Evolutionary conservation across 305 asterid species (phyloP).

Genomic region (Fraxinus paxiana): DNA sequence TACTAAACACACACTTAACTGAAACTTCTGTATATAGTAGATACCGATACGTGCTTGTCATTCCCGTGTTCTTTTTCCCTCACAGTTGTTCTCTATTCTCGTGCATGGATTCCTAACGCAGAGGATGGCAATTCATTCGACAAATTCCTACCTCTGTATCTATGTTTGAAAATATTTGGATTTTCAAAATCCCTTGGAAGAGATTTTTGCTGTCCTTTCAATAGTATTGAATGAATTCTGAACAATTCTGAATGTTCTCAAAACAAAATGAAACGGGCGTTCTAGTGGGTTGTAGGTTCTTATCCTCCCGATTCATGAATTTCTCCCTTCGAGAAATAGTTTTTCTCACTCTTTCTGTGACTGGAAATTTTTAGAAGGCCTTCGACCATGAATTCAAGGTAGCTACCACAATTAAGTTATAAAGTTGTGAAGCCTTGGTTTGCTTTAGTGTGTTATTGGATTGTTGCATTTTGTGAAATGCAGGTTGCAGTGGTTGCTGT

Average conservation of each 20-base stretch:
- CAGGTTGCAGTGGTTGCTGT: slow-evolving; percentile 18
- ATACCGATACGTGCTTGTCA: not conserved
- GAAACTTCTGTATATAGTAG: not conserved
- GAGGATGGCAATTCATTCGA: not conserved
- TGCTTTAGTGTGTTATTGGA: not conserved
- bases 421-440: not conserved
- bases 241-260: not conserved
- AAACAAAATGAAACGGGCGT: not conserved
- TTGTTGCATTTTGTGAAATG: not conserved
- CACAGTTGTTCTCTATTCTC: not conserved
- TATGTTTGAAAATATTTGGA: not conserved
- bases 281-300: not conserved
- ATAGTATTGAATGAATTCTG: not conserved
- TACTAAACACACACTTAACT: not conserved
- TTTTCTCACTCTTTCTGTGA: not conserved
- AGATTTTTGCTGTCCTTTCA: not conserved
- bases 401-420: not conserved
- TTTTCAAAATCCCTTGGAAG: not conserved
- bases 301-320: not conserved
- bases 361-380: not conserved
- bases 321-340: not conserved
- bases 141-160: not conserved
- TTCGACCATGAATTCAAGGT: not conserved
- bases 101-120: not conserved
- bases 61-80: not conserved